Base-by-base conservation (phyloP, 768 basidiomycete species). In the Ephemerocybe angulata region DNA sequence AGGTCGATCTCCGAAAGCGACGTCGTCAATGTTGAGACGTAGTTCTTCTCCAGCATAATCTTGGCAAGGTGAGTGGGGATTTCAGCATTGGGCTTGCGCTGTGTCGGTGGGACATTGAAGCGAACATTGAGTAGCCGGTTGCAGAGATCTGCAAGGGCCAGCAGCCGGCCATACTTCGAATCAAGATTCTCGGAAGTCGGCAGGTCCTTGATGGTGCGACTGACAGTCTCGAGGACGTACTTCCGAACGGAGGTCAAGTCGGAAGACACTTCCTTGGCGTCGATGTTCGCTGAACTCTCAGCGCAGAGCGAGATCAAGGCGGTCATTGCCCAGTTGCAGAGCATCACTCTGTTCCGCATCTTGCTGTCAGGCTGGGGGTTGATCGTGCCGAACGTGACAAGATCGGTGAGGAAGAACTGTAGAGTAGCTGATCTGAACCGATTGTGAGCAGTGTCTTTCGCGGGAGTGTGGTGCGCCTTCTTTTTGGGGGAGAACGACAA, bases 31-130 rank as follows among this genome's bases (percentile, higher is more conserved):
- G 87, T 86, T 3, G 88, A 81, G 15, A 98, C 97, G 59, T 92
- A 95, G 65, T 91, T 91, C 76, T 98, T 98, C 77, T 99, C 97
- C 49, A 99, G 72, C 97, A 99, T 99, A 58, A 95, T 82, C 74
- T 98, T 98, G 21, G 96, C 93, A 50, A 98, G 81, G 58, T 97
- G 95, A 7, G 94, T 87, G 3, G 88, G 87, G n/a, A 80, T 80
- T 48, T 93, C 96, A 43, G 84, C 85, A 54, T 80, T 76, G 37
- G 77, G 74, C 59, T 80, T 84, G 42, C 84, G 69, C 27, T 33
- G 15, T 31, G 65, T 75, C 52, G 82, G 79, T 31, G 73, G 68
- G 5, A 74, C 74, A 56, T 81, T 86, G 69, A 88, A 85, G 27
- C 88, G 83, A 22, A 90, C 87, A 1, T 87, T 89, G 53, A 99